Evolutionary conservation across 805 yeast genomes (phyloP).

Genomic region (Cyberlindnera mississippiensis): DNA sequence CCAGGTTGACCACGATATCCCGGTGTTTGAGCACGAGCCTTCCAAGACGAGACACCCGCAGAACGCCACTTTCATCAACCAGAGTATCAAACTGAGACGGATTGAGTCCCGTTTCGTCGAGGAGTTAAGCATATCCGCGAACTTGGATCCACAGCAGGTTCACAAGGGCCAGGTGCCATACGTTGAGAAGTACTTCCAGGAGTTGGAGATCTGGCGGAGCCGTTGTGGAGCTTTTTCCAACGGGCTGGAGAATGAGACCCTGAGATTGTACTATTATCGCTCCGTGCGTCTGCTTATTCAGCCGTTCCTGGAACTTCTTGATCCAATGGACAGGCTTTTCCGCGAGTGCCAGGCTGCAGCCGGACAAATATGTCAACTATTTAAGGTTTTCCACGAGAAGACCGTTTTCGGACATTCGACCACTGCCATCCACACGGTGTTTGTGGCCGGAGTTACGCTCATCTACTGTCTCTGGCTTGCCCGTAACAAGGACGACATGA

Average conservation of each 20-base stretch:
- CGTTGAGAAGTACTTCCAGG: slow-evolving; percentile 50
- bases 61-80: slow-evolving; percentile 43
- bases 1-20: slow-evolving; percentile 44
- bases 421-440: slow-evolving; percentile 61
- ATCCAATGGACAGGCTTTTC: slow-evolving; percentile 57
- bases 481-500: slow-evolving; percentile 55
- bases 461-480: slow-evolving; percentile 65
- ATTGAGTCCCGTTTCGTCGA: slow-evolving; percentile 60
- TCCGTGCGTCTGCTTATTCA: slow-evolving; percentile 58
- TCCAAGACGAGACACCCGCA: slow-evolving; percentile 29
- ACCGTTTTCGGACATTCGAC: slow-evolving; percentile 62
- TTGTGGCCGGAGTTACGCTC: slow-evolving; percentile 65
- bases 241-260: slow-evolving; percentile 56
- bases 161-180: slow-evolving; percentile 40
- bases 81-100: slow-evolving; percentile 51
- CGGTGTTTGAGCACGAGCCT: slow-evolving; percentile 45
- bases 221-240: slow-evolving; percentile 44
- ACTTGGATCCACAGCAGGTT: slow-evolving; percentile 21
- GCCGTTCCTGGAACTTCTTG: slow-evolving; percentile 58
- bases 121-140: slow-evolving; percentile 38
- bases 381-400: slow-evolving; percentile 59
- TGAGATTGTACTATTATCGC: slow-evolving; percentile 55
- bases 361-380: slow-evolving; percentile 62
- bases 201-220: slow-evolving; percentile 54
- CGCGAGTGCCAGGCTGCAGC: slow-evolving; percentile 70